Evolutionary conservation across 768 basidiomycete genomes (phyloP).

Genomic region (Russula olivacea): DNA sequence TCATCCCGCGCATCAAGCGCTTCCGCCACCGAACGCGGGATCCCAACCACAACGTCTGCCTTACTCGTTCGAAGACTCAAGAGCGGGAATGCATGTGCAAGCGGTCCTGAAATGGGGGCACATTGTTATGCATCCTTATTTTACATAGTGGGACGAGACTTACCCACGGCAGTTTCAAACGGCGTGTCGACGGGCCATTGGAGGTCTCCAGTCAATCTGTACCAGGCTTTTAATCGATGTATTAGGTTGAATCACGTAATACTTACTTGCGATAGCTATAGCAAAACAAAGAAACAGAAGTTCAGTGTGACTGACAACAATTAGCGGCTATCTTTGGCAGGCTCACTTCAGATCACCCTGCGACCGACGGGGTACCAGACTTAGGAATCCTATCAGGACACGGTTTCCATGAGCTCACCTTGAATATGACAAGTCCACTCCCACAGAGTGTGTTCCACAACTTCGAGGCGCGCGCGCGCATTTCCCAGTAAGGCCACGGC

Average conservation of each 20-base stretch:
- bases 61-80: slow-evolving; percentile 90
- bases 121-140: background rate
- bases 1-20: slow-evolving; percentile 56
- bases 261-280: slow-evolving; percentile 80
- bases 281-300: slow-evolving; percentile 5
- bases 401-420: slow-evolving; percentile 39
- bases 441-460: slow-evolving; percentile 47
- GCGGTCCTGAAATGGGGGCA: slow-evolving; percentile 47
- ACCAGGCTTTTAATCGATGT: background rate
- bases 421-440: slow-evolving; percentile 76
- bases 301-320: background rate
- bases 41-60: slow-evolving; percentile 87
- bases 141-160: slow-evolving; percentile 18
- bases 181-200: slow-evolving; percentile 79
- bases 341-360: slow-evolving; percentile 89
- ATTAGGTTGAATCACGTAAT: background rate
- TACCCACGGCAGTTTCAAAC: slow-evolving; percentile 68
- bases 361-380: background rate
- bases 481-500: slow-evolving; percentile 71
- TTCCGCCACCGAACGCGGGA: slow-evolving; percentile 62
- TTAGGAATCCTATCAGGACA: slow-evolving; percentile 1
- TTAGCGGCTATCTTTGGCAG: background rate
- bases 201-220: slow-evolving; percentile 84
- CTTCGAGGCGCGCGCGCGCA: slow-evolving; percentile 47
- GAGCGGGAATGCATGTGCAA: slow-evolving; percentile 73